Base-by-base conservation (phyloP, 805 yeast species). In the Candida qinlingensis region DNA sequence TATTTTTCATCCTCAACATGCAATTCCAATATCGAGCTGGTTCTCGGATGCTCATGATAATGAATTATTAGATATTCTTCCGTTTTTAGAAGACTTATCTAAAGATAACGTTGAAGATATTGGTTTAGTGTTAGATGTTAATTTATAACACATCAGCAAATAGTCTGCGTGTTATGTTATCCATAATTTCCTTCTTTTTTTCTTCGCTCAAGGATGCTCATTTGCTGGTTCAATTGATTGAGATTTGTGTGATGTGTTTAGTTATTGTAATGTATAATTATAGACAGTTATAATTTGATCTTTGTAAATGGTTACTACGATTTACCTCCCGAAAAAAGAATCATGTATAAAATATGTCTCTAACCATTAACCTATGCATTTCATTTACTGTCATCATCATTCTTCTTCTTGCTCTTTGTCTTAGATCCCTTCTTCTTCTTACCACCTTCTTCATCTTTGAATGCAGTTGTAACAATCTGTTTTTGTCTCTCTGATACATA, bases 1-100 rank as follows among this genome's bases (percentile, higher is more conserved):
- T 68, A 83, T 92, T 48, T 87, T 94, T 74, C 98, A 94, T 64
- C 99, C 99, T 25, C 96, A 89, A 66, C 97, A 94, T 70, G 96
- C 98, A 7, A 85, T 94, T 30, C 99, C 99, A 27, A 87, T 94
- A 30, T 87, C 96, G 56, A 84, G 94, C 65, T 94, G 99, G 99
- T 94, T 94, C 74, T 87, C 96, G 56, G 99, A 94, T 69, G 82
- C 94, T 30, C 99, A 94, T 66, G 99, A 94, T 67, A 91, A 91
- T 65, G 99, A 94, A 73, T 75, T 94, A 59, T 68, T 87, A 53
- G 99, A 94, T 68, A 80, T 94, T 67, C 71, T 94, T 47, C 99
- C 98, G 11, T 81, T 94, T 51, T 74, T 94, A 57, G 88, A 89
- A 65, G 98, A 94, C 64, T 70, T 94, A 48, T 80, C 97, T 6